phyloP scores from a whole-genome alignment of 78 protist genomes.

The Pelomyxa schiedti region DNA sequence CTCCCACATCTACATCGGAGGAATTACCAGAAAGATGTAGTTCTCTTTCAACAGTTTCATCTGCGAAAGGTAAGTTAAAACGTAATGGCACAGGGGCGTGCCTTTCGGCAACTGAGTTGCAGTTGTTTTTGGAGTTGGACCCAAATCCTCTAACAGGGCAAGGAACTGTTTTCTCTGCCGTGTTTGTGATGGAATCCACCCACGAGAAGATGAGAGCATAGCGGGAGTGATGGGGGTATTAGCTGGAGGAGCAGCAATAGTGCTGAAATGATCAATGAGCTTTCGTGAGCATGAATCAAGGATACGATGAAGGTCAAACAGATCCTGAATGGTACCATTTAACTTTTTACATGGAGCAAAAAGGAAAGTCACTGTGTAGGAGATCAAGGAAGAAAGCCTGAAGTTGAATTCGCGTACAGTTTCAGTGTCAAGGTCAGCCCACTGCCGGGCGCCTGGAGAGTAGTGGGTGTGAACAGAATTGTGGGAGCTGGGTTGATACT shows the following conservation, averaged over 20 bases:
- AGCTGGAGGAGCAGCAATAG: not conserved
- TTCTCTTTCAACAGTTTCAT: not conserved
- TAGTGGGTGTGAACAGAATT: too few relatives aligned
- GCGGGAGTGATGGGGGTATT: not conserved
- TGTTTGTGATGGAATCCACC: not conserved
- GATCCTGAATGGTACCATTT: constrained; percentile 19
- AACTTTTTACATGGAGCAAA: too few relatives aligned
- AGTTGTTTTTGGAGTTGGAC: constrained; percentile 45
- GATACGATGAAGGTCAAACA: constrained; percentile 37
- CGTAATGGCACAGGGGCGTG: not conserved
- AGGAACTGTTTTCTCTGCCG: not conserved
- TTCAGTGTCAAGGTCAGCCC: too few relatives aligned
- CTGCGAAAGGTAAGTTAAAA: not conserved
- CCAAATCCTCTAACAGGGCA: constrained; percentile 21
- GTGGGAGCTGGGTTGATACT: too few relatives aligned
- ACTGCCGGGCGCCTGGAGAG: too few relatives aligned
- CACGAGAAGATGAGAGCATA: too few relatives aligned
- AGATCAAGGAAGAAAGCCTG: too few relatives aligned
- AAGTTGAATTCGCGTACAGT: too few relatives aligned
- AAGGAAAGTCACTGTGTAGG: too few relatives aligned
- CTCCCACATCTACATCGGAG: constrained; percentile 19
- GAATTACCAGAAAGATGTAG: constrained; percentile 1
- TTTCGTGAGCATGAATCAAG: constrained; percentile 11
- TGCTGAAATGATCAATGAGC: not conserved
- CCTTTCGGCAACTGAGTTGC: constrained; percentile 24